Evolutionary conservation across 2,329 filamentous ascomycete genomes (phyloP).

Genomic region (Endoconidiophora polonica): DNA sequence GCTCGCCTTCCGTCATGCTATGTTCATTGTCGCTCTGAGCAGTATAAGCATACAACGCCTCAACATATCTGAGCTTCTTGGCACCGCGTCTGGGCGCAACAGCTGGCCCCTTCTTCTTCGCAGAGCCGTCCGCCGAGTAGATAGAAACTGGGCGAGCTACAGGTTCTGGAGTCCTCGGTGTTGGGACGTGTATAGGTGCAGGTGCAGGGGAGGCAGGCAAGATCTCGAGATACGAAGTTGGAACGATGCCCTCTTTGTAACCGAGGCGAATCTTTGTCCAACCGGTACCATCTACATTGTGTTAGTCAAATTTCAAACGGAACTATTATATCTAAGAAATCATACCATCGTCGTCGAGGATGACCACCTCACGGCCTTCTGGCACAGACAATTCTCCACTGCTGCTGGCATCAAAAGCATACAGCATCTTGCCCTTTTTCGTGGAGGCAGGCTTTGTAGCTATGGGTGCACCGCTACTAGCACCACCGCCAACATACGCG

Average conservation of each 20-base stretch:
- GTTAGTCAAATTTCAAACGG: conserved; percentile 10
- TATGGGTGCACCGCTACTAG: conserved; percentile 31
- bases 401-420: conserved; percentile 63
- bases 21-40: conserved; percentile 77
- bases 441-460: conserved; percentile 23
- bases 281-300: conserved; percentile 58
- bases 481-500: conserved; percentile 56
- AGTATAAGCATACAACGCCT: conserved; percentile 82
- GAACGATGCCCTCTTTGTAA: conserved; percentile 68
- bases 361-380: conserved; percentile 60
- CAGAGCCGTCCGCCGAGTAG: conserved; percentile 38
- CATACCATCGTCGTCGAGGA: conserved; percentile 81
- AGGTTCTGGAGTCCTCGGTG: conserved; percentile 28
- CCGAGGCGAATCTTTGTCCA: conserved; percentile 75
- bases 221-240: conserved; percentile 68
- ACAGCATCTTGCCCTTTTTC: conserved; percentile 75
- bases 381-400: conserved; percentile 67
- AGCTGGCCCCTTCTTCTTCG: conserved; percentile 77
- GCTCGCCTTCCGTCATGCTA: conserved; percentile 78
- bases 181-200: conserved; percentile 21
- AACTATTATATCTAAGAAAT: conserved; percentile 14
- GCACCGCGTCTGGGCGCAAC: conserved; percentile 82
- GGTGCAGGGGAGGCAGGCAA: conserved; percentile 23
- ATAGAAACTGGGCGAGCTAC: conserved; percentile 57
- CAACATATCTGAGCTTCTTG: conserved; percentile 86